phyloP scores from a whole-genome alignment of 2,329 filamentous ascomycete species.

The Orbilia javanica region DNA sequence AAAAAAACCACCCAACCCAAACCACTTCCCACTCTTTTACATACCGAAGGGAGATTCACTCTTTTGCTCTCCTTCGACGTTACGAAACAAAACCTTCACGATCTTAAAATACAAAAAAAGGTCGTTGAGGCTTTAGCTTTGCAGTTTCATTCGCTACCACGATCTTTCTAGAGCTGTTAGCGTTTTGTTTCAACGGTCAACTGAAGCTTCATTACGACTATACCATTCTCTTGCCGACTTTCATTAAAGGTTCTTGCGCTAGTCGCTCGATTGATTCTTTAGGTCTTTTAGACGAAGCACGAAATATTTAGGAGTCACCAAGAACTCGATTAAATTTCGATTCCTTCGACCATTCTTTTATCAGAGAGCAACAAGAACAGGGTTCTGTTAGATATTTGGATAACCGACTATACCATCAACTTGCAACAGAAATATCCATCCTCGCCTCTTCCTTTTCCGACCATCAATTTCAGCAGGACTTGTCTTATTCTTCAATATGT shows the following conservation, averaged over 20 bases:
- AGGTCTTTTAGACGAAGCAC: slow-evolving; percentile 27
- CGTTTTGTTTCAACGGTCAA: slow-evolving; percentile 41
- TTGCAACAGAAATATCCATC: slow-evolving; percentile 2
- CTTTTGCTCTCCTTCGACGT: slow-evolving; percentile 57
- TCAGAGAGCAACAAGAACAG: slow-evolving; percentile 18
- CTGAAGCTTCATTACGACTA: slow-evolving; percentile 17
- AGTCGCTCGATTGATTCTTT: slow-evolving; percentile 40
- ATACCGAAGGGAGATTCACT: slow-evolving; percentile 58
- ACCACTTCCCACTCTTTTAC: slow-evolving; percentile 15
- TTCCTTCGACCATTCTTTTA: slow-evolving; percentile 40
- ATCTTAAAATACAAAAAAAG: slow-evolving; percentile 18
- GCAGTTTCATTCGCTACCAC: slow-evolving; percentile 18
- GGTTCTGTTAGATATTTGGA: slow-evolving; percentile 37
- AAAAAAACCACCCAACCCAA: slow-evolving; percentile 12
- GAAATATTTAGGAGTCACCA: slow-evolving; percentile 27
- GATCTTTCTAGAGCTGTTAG: slow-evolving; percentile 25
- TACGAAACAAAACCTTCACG: slow-evolving; percentile 52
- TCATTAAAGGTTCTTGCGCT: slow-evolving; percentile 37
- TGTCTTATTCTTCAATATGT: slow-evolving; percentile 37
- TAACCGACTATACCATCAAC: slow-evolving; percentile 25
- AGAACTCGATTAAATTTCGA: slow-evolving; percentile 21
- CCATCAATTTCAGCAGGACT: slow-evolving; percentile 10
- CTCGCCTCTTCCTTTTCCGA: slow-evolving; percentile 11
- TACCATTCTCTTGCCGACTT: slow-evolving; percentile 13
- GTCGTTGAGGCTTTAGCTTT: background rate